A percentile compares a stretch with the other conserved stretches of the same genome.
Evolutionary conservation across 352 stramenopile genomes (phyloP).

Genomic region (Globisporangium barbulae): DNA sequence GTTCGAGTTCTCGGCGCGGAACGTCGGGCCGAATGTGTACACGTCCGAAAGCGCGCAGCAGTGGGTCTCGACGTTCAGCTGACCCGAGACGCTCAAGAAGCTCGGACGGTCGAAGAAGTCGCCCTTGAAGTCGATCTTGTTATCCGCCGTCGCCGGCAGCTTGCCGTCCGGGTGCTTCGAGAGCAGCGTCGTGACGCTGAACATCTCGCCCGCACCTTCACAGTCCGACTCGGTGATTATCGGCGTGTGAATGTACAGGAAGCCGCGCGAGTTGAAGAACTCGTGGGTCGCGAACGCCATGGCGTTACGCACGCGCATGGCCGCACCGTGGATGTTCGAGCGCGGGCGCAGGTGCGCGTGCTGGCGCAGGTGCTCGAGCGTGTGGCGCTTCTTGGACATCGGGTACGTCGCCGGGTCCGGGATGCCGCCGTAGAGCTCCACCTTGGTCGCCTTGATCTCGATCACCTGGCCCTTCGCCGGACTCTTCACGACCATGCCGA

Average conservation of each 20-base stretch:
- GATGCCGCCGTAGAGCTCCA: conserved; percentile 84
- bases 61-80: conserved; percentile 96
- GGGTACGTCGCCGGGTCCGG: conserved; percentile 88
- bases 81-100: conserved; percentile 95
- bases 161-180: conserved; percentile 75
- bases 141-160: conserved; percentile 48
- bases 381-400: conserved; percentile 92
- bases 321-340: conserved; percentile 89
- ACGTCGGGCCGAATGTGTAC: conserved; percentile 99
- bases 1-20: conserved; percentile 99
- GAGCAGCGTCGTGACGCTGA: conserved; percentile 92
- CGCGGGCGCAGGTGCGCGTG: conserved; percentile 92
- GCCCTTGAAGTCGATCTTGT: conserved; percentile 86
- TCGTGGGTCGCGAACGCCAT: conserved; percentile 92
- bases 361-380: conserved; percentile 91
- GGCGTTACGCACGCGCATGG: conserved; percentile 91
- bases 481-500: conserved; percentile 83
- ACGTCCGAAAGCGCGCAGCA: conserved; percentile 83
- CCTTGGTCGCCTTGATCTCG: conserved; percentile 88
- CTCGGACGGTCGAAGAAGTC: conserved; percentile 90
- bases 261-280: conserved; percentile 92
- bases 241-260: conserved; percentile 95
- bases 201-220: conserved; percentile 98
- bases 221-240: conserved; percentile 97
- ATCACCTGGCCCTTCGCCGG: conserved; percentile 90